Percentiles rank a stretch among this genome's conserved stretches.
These are phyloP conservation scores for Pestalotiopsis sp. DNA, from an alignment of 2,329 filamentous ascomycete species.

Conservation along the genomic window DNA sequence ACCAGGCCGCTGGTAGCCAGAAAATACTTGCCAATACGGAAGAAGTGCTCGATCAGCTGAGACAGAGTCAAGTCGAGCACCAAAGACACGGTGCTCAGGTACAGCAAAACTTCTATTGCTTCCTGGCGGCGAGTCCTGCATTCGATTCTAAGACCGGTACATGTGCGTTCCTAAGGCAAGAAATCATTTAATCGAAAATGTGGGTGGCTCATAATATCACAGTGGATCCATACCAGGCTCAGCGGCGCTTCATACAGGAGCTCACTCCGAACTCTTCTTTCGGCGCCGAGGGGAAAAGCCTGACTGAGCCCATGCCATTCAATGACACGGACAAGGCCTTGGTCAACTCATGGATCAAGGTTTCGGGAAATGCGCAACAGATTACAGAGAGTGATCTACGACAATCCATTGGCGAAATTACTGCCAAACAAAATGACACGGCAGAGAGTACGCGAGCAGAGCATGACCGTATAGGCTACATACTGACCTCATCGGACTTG, in stretches of 20 bases:
- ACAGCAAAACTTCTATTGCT: constrained; percentile 14
- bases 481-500: constrained; percentile 15
- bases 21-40: background rate
- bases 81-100: constrained; percentile 6
- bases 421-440: background rate
- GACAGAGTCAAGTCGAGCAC: background rate
- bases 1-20: constrained; percentile 9
- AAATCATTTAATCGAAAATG: background rate
- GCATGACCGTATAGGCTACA: constrained; percentile 15
- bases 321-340: background rate
- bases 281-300: background rate
- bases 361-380: background rate
- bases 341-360: background rate
- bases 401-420: constrained; percentile 13
- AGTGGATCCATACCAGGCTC: constrained; percentile 10
- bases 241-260: background rate
- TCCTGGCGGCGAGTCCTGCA: constrained; percentile 12
- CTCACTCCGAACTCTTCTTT: background rate
- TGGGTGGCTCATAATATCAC: background rate
- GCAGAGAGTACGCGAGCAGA: constrained; percentile 7
- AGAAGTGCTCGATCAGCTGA: background rate
- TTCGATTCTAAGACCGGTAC: constrained; percentile 16
- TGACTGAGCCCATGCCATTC: background rate
- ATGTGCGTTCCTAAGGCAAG: constrained; percentile 3
- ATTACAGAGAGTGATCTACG: constrained; percentile 2